Conservation (phyloP, 2,329 filamentous ascomycete genomes). For the Colletotrichum agaves region DNA sequence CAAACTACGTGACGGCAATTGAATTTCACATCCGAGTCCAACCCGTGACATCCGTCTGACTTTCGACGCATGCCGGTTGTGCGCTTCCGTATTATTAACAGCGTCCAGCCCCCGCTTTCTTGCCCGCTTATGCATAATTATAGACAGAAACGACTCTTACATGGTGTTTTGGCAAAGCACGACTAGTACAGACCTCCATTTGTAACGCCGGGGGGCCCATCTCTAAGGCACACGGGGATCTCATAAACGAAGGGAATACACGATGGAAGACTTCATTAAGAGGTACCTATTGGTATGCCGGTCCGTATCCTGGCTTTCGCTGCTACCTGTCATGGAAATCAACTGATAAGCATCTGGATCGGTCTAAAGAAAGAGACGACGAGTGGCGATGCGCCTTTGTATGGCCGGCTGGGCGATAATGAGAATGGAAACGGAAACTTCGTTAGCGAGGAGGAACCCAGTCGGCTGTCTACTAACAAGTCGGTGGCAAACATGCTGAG, state of each 20-base stretch:
- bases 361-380: not conserved
- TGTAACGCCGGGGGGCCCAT: not conserved
- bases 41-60: not conserved
- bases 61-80: not conserved
- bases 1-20: not conserved
- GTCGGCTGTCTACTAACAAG: not conserved
- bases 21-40: not conserved
- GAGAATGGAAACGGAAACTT: not conserved
- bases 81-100: not conserved
- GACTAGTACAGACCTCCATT: not conserved
- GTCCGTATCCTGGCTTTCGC: not conserved
- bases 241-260: not conserved
- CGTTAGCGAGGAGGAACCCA: not conserved
- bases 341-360: not conserved
- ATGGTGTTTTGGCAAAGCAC: not conserved
- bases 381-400: not conserved
- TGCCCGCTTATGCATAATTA: not conserved
- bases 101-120: not conserved
- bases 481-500: constrained; percentile 1
- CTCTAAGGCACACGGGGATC: not conserved
- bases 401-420: not conserved
- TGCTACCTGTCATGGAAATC: not conserved
- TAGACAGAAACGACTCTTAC: not conserved
- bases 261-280: not conserved
- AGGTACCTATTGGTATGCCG: not conserved